Conservation (phyloP, 2,329 filamentous ascomycete genomes). For the Clarireedia monteithiana region DNA sequence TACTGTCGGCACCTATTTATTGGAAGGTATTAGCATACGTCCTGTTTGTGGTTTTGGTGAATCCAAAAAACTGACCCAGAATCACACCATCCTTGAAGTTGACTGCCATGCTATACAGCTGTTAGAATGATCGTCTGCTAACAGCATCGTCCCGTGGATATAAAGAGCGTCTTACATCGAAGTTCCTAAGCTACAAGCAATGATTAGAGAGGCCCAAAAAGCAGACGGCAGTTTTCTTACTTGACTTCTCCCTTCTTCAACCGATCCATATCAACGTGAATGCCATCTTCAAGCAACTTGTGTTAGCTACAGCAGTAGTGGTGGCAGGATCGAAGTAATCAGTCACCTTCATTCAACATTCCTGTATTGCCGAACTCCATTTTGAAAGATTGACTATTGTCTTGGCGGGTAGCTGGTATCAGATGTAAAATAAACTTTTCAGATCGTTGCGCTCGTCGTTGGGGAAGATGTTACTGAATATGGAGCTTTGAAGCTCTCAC, state of each 20-base stretch:
- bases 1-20: conserved; percentile 72
- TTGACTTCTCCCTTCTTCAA: conserved; percentile 99
- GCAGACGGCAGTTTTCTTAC: conserved; percentile 45
- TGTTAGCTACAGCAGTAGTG: conserved; percentile 22
- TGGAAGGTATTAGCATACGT: conserved; percentile 11
- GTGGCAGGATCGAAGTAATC: conserved; percentile 10
- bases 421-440: conserved; percentile 21
- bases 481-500: conserved; percentile 14
- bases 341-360: conserved; percentile 54
- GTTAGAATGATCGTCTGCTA: conserved; percentile 20
- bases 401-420: conserved; percentile 1
- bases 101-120: conserved; percentile 75
- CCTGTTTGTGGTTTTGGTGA: neutral
- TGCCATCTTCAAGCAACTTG: conserved; percentile 65
- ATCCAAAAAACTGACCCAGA: conserved; percentile 49
- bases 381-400: conserved; percentile 17
- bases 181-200: conserved; percentile 68
- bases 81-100: conserved; percentile 99
- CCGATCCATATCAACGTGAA: conserved; percentile 97
- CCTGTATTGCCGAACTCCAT: conserved; percentile 61
- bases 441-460: conserved; percentile 7
- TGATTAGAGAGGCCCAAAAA: neutral
- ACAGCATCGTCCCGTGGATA: conserved; percentile 11
- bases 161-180: conserved; percentile 65
- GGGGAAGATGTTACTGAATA: neutral